phyloP scores from a whole-genome alignment of 805 yeast species.

The Saturnispora ahearnii region DNA sequence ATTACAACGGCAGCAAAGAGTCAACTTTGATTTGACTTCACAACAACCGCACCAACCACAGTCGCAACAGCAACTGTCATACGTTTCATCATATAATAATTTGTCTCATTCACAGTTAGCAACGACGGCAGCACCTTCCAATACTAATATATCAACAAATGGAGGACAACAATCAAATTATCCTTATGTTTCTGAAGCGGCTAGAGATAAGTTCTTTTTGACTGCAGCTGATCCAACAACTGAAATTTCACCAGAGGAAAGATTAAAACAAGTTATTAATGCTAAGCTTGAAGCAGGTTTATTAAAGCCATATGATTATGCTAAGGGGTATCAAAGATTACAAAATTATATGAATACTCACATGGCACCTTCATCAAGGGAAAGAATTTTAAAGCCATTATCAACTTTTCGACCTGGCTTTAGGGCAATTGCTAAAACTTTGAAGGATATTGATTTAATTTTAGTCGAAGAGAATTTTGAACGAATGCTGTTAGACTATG shows the following conservation, averaged over 20 bases:
- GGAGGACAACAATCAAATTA: conserved; percentile 6
- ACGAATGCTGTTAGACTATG: conserved; percentile 86
- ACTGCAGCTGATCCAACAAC: conserved; percentile 97
- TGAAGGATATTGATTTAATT: conserved; percentile 85
- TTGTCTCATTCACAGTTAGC: neutral
- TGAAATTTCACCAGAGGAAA: conserved; percentile 87
- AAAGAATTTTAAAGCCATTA: conserved; percentile 77
- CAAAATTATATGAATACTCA: conserved; percentile 88
- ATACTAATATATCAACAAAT: neutral
- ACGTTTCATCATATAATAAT: neutral
- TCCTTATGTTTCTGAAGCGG: conserved; percentile 53
- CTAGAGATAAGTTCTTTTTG: conserved; percentile 84
- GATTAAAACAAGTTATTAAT: conserved; percentile 85
- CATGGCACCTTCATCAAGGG: conserved; percentile 77
- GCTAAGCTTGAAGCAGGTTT: conserved; percentile 93
- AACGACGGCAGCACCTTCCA: neutral
- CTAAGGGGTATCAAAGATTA: conserved; percentile 82
- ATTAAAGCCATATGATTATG: conserved; percentile 86
- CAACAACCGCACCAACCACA: conserved; percentile 4
- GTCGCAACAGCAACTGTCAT: conserved; percentile 4
- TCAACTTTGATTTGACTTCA: neutral
- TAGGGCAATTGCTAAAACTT: conserved; percentile 80
- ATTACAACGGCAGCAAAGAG: conserved; percentile 3
- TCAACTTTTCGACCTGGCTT: conserved; percentile 87
- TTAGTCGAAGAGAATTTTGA: conserved; percentile 92